Conservation (phyloP, 2,329 filamentous ascomycete genomes). For the Bisporella sp. region DNA sequence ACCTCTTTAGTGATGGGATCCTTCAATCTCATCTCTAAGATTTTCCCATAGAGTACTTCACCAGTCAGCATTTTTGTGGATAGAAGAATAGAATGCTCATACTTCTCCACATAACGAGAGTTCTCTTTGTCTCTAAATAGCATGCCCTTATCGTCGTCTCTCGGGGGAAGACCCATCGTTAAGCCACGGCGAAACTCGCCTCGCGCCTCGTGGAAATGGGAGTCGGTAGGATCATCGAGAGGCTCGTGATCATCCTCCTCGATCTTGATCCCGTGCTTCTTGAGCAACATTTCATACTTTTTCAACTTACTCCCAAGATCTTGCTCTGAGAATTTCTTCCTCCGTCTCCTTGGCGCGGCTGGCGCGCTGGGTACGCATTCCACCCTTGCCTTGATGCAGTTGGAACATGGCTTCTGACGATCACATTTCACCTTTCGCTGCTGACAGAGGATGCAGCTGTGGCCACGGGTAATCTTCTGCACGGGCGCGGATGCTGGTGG, state of each 20-base stretch:
- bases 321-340: constrained; percentile 20
- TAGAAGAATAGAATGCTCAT: background rate
- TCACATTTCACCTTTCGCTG: constrained; percentile 26
- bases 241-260: constrained; percentile 13
- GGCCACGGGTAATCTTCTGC: constrained; percentile 17
- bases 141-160: background rate
- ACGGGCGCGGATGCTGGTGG: background rate
- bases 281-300: constrained; percentile 22
- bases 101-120: constrained; percentile 23
- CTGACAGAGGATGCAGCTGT: constrained; percentile 24
- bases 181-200: too few relatives aligned
- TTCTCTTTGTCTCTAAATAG: constrained; percentile 12
- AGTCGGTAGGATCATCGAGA: background rate
- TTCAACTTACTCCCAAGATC: constrained; percentile 19
- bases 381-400: constrained; percentile 23
- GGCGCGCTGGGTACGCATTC: constrained; percentile 23
- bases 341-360: constrained; percentile 17
- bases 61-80: background rate
- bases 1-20: constrained; percentile 1
- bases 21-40: constrained; percentile 21
- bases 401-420: constrained; percentile 24
- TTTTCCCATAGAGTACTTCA: constrained; percentile 24
- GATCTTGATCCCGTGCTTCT: constrained; percentile 20
- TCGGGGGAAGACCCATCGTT: background rate
- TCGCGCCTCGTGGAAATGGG: too few relatives aligned